Conservation (phyloP, 257 asterid species). For the Gardenia jasminoides region DNA sequence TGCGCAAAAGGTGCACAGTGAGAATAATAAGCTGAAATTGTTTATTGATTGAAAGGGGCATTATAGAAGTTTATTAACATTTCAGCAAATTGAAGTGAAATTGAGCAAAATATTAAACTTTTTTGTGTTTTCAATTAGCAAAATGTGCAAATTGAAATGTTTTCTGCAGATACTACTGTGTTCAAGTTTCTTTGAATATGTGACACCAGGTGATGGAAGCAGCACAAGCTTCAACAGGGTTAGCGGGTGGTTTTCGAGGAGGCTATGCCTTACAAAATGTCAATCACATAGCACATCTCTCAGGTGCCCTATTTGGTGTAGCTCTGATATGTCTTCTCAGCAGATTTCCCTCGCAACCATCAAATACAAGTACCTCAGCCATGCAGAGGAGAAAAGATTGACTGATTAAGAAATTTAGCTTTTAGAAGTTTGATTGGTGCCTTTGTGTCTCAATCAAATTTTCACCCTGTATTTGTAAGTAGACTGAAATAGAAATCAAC, state of each 20-base stretch:
- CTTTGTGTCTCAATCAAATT: neutral
- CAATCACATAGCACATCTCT: constrained; percentile 90
- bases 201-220: constrained; percentile 89
- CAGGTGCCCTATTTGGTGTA: constrained; percentile 90
- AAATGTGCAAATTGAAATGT: no score
- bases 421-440: neutral
- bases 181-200: constrained; percentile 6
- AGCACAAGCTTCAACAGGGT: constrained; percentile 80
- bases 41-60: neutral
- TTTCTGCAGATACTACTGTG: neutral
- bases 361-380: constrained; percentile 21
- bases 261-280: constrained; percentile 61
- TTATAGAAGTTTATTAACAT: neutral
- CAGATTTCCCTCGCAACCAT: constrained; percentile 46
- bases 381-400: neutral
- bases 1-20: neutral
- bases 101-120: neutral
- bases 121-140: neutral
- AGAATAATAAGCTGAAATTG: neutral
- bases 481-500: neutral
- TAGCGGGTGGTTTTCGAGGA: constrained; percentile 57
- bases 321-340: constrained; percentile 78
- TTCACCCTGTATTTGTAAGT: neutral
- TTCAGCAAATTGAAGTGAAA: neutral
- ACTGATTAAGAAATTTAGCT: neutral